These are phyloP conservation scores for Oryza glaberrima DNA, from an alignment of 176 grass and related monocot species.

Conservation along the genomic window DNA sequence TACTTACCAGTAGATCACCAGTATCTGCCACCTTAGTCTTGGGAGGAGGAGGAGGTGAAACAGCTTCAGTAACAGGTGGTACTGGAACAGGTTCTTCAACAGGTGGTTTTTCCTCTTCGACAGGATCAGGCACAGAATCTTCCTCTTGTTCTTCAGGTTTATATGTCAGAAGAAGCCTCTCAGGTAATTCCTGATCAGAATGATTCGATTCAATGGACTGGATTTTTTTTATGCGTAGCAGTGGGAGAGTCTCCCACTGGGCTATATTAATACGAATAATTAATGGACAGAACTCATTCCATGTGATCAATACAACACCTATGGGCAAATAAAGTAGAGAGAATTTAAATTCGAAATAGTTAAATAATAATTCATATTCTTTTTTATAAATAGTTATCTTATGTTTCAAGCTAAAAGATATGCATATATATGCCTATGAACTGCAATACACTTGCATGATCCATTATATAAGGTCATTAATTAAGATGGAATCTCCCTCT, in stretches of 20 bases:
- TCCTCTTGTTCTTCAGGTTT: slow-evolving; percentile 76
- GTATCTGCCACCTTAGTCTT: slow-evolving; percentile 50
- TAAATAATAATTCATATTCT: not conserved
- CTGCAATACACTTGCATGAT: not conserved
- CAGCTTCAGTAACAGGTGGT: slow-evolving; percentile 52
- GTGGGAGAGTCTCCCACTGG: not conserved
- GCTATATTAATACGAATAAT: not conserved
- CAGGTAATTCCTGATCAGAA: slow-evolving; percentile 82
- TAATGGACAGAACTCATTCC: slow-evolving; percentile 1
- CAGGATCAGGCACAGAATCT: slow-evolving; percentile 48
- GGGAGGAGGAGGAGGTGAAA: slow-evolving; percentile 55
- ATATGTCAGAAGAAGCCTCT: slow-evolving; percentile 96
- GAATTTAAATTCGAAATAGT: not conserved
- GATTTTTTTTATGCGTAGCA: not conserved
- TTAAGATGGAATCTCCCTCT: not conserved
- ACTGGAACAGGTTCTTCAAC: slow-evolving; percentile 53
- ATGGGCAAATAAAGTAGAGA: not conserved
- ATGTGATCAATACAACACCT: not conserved
- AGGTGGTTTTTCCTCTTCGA: slow-evolving; percentile 69
- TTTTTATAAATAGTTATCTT: not conserved
- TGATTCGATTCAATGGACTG: slow-evolving; percentile 4
- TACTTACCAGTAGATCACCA: slow-evolving; percentile 86
- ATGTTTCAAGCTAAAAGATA: not conserved
- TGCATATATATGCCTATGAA: not conserved
- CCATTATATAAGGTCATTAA: not conserved